Evolutionary conservation across 345 rosid species (phyloP).

Genomic region (Sonneratia alba): DNA sequence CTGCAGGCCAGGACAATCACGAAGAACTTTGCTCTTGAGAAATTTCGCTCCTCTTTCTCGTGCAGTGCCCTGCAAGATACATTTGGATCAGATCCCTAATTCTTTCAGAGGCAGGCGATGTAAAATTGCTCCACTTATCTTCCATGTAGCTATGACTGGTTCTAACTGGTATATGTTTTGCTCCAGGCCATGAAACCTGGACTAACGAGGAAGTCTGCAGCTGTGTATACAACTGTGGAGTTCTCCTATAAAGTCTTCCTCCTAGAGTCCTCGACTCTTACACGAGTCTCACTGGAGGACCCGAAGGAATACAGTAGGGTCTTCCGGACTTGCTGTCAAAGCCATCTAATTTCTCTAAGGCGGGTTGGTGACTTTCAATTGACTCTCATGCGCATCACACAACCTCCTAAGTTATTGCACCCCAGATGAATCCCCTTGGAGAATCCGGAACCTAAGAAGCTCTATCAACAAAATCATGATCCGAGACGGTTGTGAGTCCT

Average conservation of each 20-base stretch:
- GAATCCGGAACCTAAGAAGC: too few species aligned
- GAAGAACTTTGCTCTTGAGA: constrained; percentile 84
- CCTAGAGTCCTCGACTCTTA: neutral
- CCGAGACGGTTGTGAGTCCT: too few species aligned
- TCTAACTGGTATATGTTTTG: neutral
- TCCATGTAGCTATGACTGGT: neutral
- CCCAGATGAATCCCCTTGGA: too few species aligned
- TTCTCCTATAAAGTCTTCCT: neutral
- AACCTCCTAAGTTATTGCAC: too few species aligned
- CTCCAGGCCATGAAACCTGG: neutral
- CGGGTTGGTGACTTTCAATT: too few species aligned
- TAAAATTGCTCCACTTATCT: neutral
- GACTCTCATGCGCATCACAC: too few species aligned
- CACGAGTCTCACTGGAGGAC: neutral
- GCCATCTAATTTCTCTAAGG: too few species aligned
- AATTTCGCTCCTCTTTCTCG: constrained; percentile 58
- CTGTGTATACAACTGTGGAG: neutral
- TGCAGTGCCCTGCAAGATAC: constrained; percentile 58
- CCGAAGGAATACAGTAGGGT: neutral
- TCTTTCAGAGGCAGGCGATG: neutral
- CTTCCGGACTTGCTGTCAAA: too few species aligned
- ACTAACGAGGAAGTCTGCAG: neutral
- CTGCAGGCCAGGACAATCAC: constrained; percentile 60
- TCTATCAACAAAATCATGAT: too few species aligned
- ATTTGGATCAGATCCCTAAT: neutral